Percentiles rank a stretch among this genome's conserved stretches.
Evolutionary conservation across 1,284 basidiomycete species (phyloP).

Genomic region (Cryptococcus deneoformans): DNA sequence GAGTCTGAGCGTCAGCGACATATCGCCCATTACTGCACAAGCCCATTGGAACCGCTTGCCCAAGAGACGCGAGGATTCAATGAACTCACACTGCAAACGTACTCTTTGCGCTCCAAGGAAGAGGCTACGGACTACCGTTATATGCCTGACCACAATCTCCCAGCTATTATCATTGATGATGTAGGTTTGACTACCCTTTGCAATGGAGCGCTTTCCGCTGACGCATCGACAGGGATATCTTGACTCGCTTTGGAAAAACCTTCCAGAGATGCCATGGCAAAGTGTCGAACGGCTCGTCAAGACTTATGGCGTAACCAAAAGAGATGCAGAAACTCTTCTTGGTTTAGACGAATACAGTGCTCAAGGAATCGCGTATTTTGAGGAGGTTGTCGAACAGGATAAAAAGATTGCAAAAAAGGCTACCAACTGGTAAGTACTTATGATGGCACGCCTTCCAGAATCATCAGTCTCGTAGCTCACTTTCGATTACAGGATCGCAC

Average conservation of each 20-base stretch:
- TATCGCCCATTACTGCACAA: conserved; percentile 35
- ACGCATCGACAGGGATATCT: neutral
- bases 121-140: conserved; percentile 95
- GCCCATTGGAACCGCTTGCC: conserved; percentile 29
- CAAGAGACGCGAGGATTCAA: conserved; percentile 94
- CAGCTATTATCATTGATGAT: conserved; percentile 63
- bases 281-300: conserved; percentile 60
- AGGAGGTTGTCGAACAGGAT: conserved; percentile 55
- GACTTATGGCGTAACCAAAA: conserved; percentile 59
- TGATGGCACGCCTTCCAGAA: neutral
- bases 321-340: conserved; percentile 73
- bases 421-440: conserved; percentile 72
- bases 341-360: conserved; percentile 59
- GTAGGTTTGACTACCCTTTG: conserved; percentile 21
- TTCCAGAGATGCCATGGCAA: conserved; percentile 77
- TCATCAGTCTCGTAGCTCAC: no score
- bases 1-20: conserved; percentile 39
- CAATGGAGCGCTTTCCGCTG: neutral
- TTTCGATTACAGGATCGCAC: conserved; percentile 67
- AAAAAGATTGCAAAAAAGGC: conserved; percentile 51
- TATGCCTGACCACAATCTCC: conserved; percentile 96
- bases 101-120: conserved; percentile 81
- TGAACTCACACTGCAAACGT: conserved; percentile 77
- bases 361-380: conserved; percentile 69
- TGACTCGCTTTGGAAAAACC: conserved; percentile 50